These are phyloP conservation scores for Dictyostelium purpureum DNA, from an alignment of 78 protist genomes.

Conservation along the genomic window DNA sequence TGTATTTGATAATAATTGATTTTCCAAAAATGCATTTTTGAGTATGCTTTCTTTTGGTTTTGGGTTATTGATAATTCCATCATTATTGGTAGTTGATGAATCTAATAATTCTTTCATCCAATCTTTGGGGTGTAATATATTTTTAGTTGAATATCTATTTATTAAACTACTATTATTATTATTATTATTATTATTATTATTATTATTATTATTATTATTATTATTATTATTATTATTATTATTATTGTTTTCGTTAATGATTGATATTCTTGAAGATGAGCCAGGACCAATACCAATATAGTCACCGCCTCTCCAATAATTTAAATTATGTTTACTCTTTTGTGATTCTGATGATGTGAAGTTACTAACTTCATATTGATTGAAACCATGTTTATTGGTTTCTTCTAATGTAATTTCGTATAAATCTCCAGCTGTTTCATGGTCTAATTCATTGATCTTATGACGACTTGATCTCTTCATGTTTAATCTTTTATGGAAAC, in stretches of 20 bases:
- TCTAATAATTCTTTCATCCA: constrained; percentile 15
- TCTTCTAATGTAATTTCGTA: constrained; percentile 14
- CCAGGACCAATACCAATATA: constrained; percentile 86
- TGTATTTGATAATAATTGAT: neutral
- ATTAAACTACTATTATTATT: neutral
- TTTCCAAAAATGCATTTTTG: neutral
- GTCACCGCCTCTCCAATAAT: constrained; percentile 83
- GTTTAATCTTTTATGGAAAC: constrained; percentile 18
- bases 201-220: neutral
- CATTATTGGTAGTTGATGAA: neutral
- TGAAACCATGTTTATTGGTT: neutral
- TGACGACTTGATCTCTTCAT: neutral
- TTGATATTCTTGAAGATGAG: constrained; percentile 63
- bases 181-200: neutral
- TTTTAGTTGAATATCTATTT: neutral
- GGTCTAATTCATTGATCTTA: neutral
- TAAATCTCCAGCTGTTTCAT: constrained; percentile 3
- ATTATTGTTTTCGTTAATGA: neutral
- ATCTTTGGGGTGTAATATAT: constrained; percentile 26
- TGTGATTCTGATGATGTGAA: neutral
- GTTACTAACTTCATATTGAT: constrained; percentile 70
- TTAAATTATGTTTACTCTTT: constrained; percentile 43
- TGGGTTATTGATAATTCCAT: neutral
- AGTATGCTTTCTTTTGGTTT: neutral
- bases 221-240: neutral